Evolutionary conservation across 2,329 filamentous ascomycete species (phyloP).

Genomic region (Thermochaetoides dissita): DNA sequence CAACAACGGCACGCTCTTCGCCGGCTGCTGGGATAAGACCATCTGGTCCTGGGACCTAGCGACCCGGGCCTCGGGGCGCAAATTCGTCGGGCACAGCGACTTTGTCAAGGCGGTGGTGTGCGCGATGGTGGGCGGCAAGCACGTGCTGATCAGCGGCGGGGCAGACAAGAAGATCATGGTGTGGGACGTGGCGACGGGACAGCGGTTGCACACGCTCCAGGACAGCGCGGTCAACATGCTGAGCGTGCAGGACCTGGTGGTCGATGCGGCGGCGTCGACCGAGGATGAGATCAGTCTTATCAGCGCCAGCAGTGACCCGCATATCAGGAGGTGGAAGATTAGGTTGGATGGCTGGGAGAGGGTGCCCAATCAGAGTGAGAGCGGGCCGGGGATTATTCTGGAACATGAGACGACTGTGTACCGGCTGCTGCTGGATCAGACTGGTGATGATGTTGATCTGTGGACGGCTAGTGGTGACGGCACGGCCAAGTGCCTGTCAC

Average conservation of each 20-base stretch:
- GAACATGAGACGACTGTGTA: slow-evolving; percentile 89
- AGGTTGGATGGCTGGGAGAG: slow-evolving; percentile 38
- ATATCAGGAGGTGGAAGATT: slow-evolving; percentile 67
- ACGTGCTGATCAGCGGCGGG: slow-evolving; percentile 58
- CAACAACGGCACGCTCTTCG: slow-evolving; percentile 50
- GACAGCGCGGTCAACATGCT: slow-evolving; percentile 58
- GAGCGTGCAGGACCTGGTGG: slow-evolving; percentile 62
- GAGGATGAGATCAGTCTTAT: slow-evolving; percentile 44
- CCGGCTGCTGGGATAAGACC: slow-evolving; percentile 87
- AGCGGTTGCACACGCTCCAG: slow-evolving; percentile 61
- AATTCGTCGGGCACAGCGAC: slow-evolving; percentile 66
- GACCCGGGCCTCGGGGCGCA: slow-evolving; percentile 38
- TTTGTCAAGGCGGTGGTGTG: slow-evolving; percentile 76
- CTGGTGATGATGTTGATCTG: slow-evolving; percentile 52
- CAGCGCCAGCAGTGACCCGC: slow-evolving; percentile 67
- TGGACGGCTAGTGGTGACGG: slow-evolving; percentile 94
- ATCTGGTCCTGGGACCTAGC: slow-evolving; percentile 72
- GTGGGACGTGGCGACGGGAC: slow-evolving; percentile 60
- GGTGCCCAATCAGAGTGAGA: slow-evolving; percentile 30
- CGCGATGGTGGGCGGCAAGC: slow-evolving; percentile 43
- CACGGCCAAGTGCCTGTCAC: slow-evolving; percentile 64
- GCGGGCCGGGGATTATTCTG: slow-evolving; percentile 41
- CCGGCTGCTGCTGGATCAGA: slow-evolving; percentile 55
- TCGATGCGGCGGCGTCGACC: slow-evolving; percentile 53
- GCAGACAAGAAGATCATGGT: slow-evolving; percentile 71